Evolutionary conservation across 257 asterid species (phyloP).

Genomic region (Schizonepeta tenuifolia): DNA sequence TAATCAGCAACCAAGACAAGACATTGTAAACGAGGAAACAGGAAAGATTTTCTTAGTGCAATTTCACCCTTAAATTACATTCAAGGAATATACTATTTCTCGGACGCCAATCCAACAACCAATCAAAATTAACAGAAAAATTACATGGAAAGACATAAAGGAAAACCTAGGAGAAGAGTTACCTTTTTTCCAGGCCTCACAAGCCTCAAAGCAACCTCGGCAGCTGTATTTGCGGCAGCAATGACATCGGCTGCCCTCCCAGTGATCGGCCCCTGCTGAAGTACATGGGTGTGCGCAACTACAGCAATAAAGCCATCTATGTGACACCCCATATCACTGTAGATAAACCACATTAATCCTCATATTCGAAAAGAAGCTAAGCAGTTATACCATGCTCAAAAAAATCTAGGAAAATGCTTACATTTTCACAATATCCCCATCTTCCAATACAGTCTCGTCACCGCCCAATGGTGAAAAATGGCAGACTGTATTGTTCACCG

Average conservation of each 20-base stretch:
- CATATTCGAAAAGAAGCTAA: background rate
- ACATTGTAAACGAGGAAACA: background rate
- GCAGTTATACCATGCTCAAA: background rate
- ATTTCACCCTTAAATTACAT: background rate
- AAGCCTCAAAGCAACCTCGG: slow-evolving; percentile 96
- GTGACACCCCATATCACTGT: slow-evolving; percentile 98
- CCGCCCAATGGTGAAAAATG: slow-evolving; percentile 86
- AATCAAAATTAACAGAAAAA: background rate
- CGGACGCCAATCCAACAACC: background rate
- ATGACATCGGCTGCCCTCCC: slow-evolving; percentile 95
- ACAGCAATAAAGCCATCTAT: slow-evolving; percentile 96
- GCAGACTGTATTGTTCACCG: slow-evolving; percentile 80
- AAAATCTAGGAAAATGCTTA: slow-evolving; percentile 37
- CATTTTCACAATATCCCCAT: slow-evolving; percentile 84
- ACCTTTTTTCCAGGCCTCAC: slow-evolving; percentile 93
- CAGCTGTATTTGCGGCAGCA: slow-evolving; percentile 95
- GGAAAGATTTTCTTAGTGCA: background rate
- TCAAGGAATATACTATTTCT: background rate
- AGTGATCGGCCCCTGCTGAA: slow-evolving; percentile 82
- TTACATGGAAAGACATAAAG: background rate
- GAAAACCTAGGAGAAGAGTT: slow-evolving; percentile 8
- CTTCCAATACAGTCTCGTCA: slow-evolving; percentile 72
- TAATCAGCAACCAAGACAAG: background rate
- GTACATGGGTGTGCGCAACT: slow-evolving; percentile 86
- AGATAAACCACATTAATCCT: slow-evolving; percentile 31